Evolutionary conservation across 78 protist genomes (phyloP).

Genomic region (Dictyostelium intermedium): DNA sequence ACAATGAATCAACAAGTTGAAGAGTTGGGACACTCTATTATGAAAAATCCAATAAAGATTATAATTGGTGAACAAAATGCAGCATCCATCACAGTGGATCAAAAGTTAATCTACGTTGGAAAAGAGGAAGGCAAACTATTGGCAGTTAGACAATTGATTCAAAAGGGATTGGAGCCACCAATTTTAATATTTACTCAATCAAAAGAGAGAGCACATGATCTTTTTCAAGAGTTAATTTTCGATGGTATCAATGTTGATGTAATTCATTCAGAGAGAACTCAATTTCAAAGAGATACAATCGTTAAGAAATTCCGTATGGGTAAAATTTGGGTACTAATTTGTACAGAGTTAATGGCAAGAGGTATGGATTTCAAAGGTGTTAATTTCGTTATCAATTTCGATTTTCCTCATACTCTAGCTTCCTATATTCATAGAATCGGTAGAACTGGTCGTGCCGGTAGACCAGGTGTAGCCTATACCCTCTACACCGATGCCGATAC

Average conservation of each 20-base stretch:
- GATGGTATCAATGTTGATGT: conserved; percentile 90
- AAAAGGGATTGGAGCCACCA: conserved; percentile 95
- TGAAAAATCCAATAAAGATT: conserved; percentile 85
- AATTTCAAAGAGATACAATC: conserved; percentile 85
- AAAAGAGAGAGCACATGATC: conserved; percentile 92
- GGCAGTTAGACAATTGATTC: conserved; percentile 91
- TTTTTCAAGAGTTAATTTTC: conserved; percentile 86
- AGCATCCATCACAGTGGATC: conserved; percentile 87
- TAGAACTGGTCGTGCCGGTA: conserved; percentile 97
- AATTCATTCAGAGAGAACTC: conserved; percentile 89
- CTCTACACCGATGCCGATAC: conserved; percentile 89
- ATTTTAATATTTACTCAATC: conserved; percentile 96
- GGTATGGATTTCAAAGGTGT: conserved; percentile 98
- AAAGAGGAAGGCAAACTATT: conserved; percentile 94
- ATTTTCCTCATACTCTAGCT: conserved; percentile 91
- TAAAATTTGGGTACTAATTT: conserved; percentile 92
- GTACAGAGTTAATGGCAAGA: conserved; percentile 97
- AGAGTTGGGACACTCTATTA: conserved; percentile 81
- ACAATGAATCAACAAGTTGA: conserved; percentile 88
- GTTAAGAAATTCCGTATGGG: conserved; percentile 91
- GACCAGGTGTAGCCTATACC: conserved; percentile 92
- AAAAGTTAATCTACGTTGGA: conserved; percentile 91
- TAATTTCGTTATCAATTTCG: conserved; percentile 93
- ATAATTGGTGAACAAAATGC: conserved; percentile 87
- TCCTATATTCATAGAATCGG: conserved; percentile 89